Conservation (phyloP, 1,284 basidiomycete species). For the Fomitopsis palustris region DNA sequence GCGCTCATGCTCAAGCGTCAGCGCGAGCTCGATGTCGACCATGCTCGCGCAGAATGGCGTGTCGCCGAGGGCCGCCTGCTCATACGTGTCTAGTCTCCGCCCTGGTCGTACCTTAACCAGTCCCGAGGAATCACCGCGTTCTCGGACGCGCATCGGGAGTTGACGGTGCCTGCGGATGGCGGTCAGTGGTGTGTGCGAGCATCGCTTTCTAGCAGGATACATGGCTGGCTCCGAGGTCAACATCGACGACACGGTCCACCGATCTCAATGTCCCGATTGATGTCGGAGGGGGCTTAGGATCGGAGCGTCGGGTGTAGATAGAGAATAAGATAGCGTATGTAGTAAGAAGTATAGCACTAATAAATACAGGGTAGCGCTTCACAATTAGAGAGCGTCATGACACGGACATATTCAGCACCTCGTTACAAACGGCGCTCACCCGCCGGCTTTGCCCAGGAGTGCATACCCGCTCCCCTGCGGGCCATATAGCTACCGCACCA, state of each 20-base stretch:
- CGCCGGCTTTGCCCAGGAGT: conserved; percentile 59
- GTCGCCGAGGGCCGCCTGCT: conserved; percentile 47
- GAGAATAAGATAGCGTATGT: neutral
- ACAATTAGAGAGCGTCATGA: neutral
- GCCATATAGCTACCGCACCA: conserved; percentile 49
- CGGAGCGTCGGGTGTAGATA: neutral
- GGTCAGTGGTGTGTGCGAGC: neutral
- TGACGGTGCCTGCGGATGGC: neutral
- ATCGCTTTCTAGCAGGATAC: neutral
- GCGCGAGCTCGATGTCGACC: conserved; percentile 55
- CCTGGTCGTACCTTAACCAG: too few species aligned
- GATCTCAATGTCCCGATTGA: neutral
- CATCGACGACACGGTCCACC: too few species aligned
- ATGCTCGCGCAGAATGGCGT: conserved; percentile 61
- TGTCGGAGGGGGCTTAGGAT: neutral
- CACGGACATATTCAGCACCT: neutral
- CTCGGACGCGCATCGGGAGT: neutral
- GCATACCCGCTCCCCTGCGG: conserved; percentile 74
- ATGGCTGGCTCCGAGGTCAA: too few species aligned
- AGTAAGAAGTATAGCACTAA: neutral
- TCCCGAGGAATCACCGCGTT: too few species aligned
- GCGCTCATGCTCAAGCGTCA: conserved; percentile 50
- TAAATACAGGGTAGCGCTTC: neutral
- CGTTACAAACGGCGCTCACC: conserved; percentile 22
- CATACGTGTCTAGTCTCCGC: conserved; percentile 21